Base-by-base conservation (phyloP, 176 grass and related monocot species). In the Oryza nivara region DNA sequence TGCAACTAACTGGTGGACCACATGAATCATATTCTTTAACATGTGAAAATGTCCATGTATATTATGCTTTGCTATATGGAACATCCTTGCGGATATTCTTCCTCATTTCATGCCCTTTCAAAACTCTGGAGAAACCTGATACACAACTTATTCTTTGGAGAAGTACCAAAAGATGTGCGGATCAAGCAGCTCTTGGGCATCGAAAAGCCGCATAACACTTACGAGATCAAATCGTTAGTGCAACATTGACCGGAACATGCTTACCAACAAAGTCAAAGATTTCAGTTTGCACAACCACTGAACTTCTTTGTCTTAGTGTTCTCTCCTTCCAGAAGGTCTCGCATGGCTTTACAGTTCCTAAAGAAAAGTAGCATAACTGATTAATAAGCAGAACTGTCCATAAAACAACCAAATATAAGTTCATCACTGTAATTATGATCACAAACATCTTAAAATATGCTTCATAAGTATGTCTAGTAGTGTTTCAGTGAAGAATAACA, bases 51-150 rank as follows among this genome's bases (percentile, higher is more conserved):
- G 65, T 44, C 13, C 30, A 5, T 46, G 7, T 30, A 75, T 70
- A 77, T 77, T 78, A 70, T 85, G 66, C 65, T 78, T 60, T 74
- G 25, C 49, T 13, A 70, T 23, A n/a, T 45, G 23, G 83, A 85
- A 85, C 74, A 85, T 85, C 74, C 72, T 84, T 47, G 3, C 3
- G 45, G 61, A 84, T 75, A 63, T 83, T 67, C 71, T 51, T 45
- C 47, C 82, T 45, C 13, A 58, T 30, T 54, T 12, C 34, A 70
- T 20, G 20, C n/a, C n/a, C 73, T 75, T 46, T 84, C 30, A 67
- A 54, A 52, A 10, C 23, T 17, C 14, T 32, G 68, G n/a, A 68
- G 56, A 28, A 54, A 76, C 12, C 61, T 84, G 61, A 84, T 56
- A 68, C 5, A 65, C 32, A 41, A 41, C 45, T 56, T 32, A 11